These are phyloP conservation scores for Omphalotus olearius DNA, from an alignment of 1,284 basidiomycete species.

Conservation along the genomic window DNA sequence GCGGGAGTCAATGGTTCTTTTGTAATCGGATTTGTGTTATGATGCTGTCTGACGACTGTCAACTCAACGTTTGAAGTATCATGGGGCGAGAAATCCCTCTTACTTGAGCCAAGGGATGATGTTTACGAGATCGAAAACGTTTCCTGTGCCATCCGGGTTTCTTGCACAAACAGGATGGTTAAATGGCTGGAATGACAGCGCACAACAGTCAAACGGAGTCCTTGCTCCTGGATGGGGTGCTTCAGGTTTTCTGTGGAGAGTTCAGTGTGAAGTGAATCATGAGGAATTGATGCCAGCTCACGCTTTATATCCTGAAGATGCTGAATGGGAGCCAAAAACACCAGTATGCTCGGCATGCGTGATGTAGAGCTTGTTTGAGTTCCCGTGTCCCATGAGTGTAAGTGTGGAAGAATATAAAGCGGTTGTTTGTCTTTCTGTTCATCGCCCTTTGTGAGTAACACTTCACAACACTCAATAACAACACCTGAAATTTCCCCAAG, in stretches of 20 bases:
- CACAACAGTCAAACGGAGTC: constrained; percentile 89
- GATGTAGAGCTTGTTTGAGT: constrained; percentile 81
- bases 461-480: neutral
- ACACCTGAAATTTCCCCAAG: neutral
- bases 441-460: neutral
- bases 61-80: constrained; percentile 11
- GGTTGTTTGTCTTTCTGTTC: neutral
- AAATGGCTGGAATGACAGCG: constrained; percentile 90
- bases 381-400: constrained; percentile 74
- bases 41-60: constrained; percentile 50
- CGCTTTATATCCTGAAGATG: constrained; percentile 71
- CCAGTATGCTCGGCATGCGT: constrained; percentile 83
- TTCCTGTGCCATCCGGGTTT: constrained; percentile 73
- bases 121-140: constrained; percentile 59
- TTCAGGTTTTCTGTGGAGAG: constrained; percentile 54
- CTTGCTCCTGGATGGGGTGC: constrained; percentile 54
- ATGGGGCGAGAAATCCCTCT: constrained; percentile 32
- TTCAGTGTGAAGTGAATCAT: neutral
- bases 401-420: neutral
- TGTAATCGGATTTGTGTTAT: constrained; percentile 83
- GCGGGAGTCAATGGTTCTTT: constrained; percentile 75
- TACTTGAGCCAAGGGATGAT: constrained; percentile 91
- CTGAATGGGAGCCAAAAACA: constrained; percentile 71
- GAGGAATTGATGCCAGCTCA: constrained; percentile 30
- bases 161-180: constrained; percentile 85